Evolutionary conservation across 108 stramenopile genomes (phyloP).

Genomic region (Hondaea fermentalgiana): DNA sequence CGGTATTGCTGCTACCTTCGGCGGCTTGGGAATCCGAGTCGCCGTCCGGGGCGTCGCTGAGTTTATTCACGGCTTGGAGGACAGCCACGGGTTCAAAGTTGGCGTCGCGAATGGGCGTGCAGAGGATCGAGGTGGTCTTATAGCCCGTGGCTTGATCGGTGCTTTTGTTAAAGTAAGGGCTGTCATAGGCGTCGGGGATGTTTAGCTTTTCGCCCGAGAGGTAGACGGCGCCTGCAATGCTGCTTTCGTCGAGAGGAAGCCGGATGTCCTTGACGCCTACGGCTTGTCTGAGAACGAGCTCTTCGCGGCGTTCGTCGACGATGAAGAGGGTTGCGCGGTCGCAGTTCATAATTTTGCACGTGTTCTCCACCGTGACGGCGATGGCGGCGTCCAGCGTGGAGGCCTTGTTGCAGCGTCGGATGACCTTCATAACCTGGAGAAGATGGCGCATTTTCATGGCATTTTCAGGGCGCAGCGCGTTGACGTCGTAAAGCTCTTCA

Average conservation of each 20-base stretch:
- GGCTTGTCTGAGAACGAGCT: slow-evolving; percentile 31
- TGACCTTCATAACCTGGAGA: background rate
- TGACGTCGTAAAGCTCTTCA: background rate
- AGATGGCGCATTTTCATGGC: background rate
- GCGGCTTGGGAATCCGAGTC: background rate
- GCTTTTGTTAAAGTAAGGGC: slow-evolving; percentile 25
- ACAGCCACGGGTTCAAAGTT: slow-evolving; percentile 27
- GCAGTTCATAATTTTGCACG: slow-evolving; percentile 29
- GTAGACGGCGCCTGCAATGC: slow-evolving; percentile 37
- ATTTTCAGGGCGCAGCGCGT: background rate
- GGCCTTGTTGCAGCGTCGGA: background rate
- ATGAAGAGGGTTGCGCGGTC: slow-evolving; percentile 36
- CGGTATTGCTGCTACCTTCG: background rate
- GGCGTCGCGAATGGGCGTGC: slow-evolving; percentile 30
- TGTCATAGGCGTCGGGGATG: slow-evolving; percentile 35
- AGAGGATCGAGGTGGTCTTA: slow-evolving; percentile 44
- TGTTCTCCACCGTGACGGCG: background rate
- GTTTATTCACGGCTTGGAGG: slow-evolving; percentile 38
- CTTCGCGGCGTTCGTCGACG: slow-evolving; percentile 25
- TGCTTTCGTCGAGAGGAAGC: slow-evolving; percentile 19
- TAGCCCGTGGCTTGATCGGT: slow-evolving; percentile 44
- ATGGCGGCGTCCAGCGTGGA: background rate
- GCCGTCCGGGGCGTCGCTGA: background rate
- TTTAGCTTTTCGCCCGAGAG: slow-evolving; percentile 28
- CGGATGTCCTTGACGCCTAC: slow-evolving; percentile 27